Base-by-base conservation (phyloP, 805 yeast species). In the Ascoidea asiatica region DNA sequence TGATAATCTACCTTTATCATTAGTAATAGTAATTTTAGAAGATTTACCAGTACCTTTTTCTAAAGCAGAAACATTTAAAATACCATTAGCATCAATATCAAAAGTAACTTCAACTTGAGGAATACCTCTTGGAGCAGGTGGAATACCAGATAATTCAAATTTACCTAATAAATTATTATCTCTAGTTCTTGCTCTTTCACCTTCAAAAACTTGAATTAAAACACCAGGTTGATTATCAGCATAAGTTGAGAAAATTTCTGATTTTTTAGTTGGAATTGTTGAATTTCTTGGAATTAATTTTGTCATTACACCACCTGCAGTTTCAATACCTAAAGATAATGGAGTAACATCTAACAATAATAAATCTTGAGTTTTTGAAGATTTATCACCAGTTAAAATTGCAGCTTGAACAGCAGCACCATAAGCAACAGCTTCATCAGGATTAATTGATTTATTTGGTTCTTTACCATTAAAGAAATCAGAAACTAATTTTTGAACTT, bases 201-300 rank as follows among this genome's bases (percentile, higher is more conserved):
- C 97, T 75, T 89, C 29, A 19, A 40, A 21, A 21, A 40, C 21
- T 44, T 89, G 97, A 69, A 90, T 90, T 73, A 89, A 77, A 57
- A 90, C 97, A 84, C 97, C 96, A 62, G 97, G 97, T 75, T 90
- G 98, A 84, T 90, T 89, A 70, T 90, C 97, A 61, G 96, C 92
- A 68, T 86, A 87, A 58, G 98, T 90, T 53, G 97, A 88, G 88
- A 90, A 90, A 56, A 81, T 81, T 77, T 89, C 96, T 46, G 97
- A 88, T 76, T 90, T 90, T 82, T 89, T 90, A 66, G 96, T 85
- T 72, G 98, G 98, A 58, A 90, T 88, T 52, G 97, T 89, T 49
- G 97, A 83, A 84, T 90, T 90, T 78, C 98, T 84, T 73, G 96
- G 95, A 61, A 90, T 90, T 73, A 90, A 84, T 73, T 87, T 87